Evolutionary conservation across 2,329 filamentous ascomycete genomes (phyloP).

Genomic region (Stagonosporopsis cucurbitacearum): DNA sequence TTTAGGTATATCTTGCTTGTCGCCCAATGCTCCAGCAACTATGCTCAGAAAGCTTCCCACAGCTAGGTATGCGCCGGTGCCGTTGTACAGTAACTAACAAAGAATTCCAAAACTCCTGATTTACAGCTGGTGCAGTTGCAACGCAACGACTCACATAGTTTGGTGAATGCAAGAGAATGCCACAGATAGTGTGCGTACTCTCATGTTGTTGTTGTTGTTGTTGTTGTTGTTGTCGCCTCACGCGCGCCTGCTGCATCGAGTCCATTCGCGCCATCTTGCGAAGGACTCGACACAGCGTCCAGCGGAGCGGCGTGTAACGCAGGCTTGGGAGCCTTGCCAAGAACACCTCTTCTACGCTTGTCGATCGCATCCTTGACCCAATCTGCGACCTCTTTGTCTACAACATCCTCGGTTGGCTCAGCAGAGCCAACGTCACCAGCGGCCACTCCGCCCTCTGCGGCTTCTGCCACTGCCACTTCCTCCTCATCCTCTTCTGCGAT

Average conservation of each 20-base stretch:
- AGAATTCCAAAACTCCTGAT: constrained; percentile 19
- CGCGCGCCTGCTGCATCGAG: constrained; percentile 27
- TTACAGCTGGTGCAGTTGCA: constrained; percentile 18
- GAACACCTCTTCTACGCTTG: constrained; percentile 66
- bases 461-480: constrained; percentile 53
- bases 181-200: not conserved
- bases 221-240: constrained; percentile 23
- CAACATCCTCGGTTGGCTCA: constrained; percentile 50
- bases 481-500: constrained; percentile 75
- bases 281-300: constrained; percentile 65
- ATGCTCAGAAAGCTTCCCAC: constrained; percentile 22
- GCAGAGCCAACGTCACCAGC: constrained; percentile 39
- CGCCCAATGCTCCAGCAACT: constrained; percentile 25
- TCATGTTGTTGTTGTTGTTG: constrained; percentile 22
- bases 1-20: constrained; percentile 29
- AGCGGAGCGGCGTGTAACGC: constrained; percentile 87
- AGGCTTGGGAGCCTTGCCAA: constrained; percentile 66
- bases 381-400: constrained; percentile 81
- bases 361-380: constrained; percentile 82
- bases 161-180: constrained; percentile 1
- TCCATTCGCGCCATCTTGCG: constrained; percentile 32
- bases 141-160: constrained; percentile 9
- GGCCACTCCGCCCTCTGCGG: constrained; percentile 51
- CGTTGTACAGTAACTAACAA: constrained; percentile 15
- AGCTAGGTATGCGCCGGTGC: constrained; percentile 27